Percentiles rank a stretch among this genome's conserved stretches.
Conservation (phyloP, 2,329 filamentous ascomycete species). For the Stachybotrys elegans region DNA sequence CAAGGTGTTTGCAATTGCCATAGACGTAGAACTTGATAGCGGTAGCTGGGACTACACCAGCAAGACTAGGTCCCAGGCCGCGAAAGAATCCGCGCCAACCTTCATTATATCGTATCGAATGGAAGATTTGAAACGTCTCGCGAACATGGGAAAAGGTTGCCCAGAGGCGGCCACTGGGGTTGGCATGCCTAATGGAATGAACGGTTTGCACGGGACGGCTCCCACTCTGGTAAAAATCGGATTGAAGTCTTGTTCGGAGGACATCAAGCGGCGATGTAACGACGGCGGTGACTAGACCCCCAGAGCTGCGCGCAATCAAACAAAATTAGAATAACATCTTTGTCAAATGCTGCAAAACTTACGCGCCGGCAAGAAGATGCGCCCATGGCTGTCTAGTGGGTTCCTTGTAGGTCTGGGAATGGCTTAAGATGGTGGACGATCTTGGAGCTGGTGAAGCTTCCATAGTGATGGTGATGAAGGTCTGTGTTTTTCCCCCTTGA, state of each 20-base stretch:
- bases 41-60: constrained; percentile 64
- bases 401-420: no score
- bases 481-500: no score
- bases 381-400: constrained; percentile 76
- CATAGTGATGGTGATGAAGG: no score
- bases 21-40: constrained; percentile 70
- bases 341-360: constrained; percentile 23
- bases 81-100: constrained; percentile 68
- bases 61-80: constrained; percentile 62
- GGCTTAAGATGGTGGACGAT: no score
- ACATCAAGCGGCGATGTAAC: constrained; percentile 83
- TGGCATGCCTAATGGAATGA: constrained; percentile 41
- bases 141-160: constrained; percentile 63
- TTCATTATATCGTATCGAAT: constrained; percentile 65
- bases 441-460: no score
- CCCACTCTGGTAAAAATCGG: constrained; percentile 79
- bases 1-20: constrained; percentile 64
- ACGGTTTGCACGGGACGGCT: constrained; percentile 57
- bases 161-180: constrained; percentile 53
- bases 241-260: constrained; percentile 79
- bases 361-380: constrained; percentile 83
- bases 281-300: constrained; percentile 79
- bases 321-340: background rate
- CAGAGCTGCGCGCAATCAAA: constrained; percentile 46
- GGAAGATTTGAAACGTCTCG: constrained; percentile 77